A percentile compares a stretch with the other conserved stretches of the same genome.
Evolutionary conservation across 1,284 basidiomycete genomes (phyloP).

Genomic region (Chondrostereum purpureum): DNA sequence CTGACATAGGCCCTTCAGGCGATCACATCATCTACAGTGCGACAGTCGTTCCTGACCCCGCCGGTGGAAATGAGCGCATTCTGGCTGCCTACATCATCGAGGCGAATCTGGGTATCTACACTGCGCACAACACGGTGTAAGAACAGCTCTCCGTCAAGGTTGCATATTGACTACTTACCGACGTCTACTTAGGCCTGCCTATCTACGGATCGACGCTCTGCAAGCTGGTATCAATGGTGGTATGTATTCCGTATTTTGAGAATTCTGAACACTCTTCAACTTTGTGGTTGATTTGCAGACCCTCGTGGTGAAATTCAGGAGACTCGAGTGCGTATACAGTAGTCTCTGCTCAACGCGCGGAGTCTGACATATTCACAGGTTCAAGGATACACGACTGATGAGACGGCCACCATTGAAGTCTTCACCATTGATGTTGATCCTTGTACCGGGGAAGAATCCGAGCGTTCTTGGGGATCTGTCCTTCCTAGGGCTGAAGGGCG

Average conservation of each 20-base stretch:
- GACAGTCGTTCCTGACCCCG: conserved; percentile 11
- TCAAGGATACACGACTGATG: conserved; percentile 15
- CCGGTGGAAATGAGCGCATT: conserved; percentile 9
- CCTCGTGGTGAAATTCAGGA: conserved; percentile 14
- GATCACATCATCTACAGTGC: conserved; percentile 14
- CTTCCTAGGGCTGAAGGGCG: conserved; percentile 11
- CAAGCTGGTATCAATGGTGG: conserved; percentile 15
- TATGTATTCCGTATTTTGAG: neutral
- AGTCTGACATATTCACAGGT: conserved; percentile 5
- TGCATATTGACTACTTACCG: too few species aligned
- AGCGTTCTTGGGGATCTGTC: conserved; percentile 13
- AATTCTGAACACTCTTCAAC: neutral
- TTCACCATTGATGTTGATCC: conserved; percentile 15
- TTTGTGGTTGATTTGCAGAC: neutral
- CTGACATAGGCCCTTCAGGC: conserved; percentile 5
- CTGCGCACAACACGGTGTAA: conserved; percentile 9
- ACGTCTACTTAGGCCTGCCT: conserved; percentile 10
- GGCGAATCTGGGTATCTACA: conserved; percentile 12
- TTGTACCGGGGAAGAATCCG: conserved; percentile 14
- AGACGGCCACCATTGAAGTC: conserved; percentile 15
- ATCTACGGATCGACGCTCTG: conserved; percentile 10
- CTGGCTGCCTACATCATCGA: conserved; percentile 13
- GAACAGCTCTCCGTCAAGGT: neutral
- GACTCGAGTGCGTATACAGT: conserved; percentile 13
- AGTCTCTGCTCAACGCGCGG: neutral